Base-by-base conservation (phyloP, 2,329 filamentous ascomycete species). In the Fonsecaea multimorphosa region DNA sequence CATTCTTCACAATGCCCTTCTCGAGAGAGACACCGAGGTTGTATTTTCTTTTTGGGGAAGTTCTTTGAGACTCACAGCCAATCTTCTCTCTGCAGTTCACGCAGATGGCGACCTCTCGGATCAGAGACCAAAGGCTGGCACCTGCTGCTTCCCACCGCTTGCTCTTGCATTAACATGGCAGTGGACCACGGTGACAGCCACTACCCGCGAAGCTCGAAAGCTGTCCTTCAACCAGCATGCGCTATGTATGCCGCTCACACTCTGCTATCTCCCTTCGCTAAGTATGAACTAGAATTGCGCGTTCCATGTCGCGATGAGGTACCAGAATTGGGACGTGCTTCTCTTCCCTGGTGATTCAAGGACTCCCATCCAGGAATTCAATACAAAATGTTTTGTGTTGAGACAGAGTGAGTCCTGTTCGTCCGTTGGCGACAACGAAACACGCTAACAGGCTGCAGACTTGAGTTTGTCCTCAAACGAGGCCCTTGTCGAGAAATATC, bases 291-390 rank as follows among this genome's bases (percentile, higher is more conserved):
- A 14, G 53, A 16, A 9, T n/a, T 44, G n/a, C 19, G n/a, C n/a
- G 53, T 32, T 51, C 9, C 32, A 38, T 14, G 32, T 61, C 77
- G 83, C 72, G 68, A 96, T 96, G 92, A 88, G 92, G 65, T 96
- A 90, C 82, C 86, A 92, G 72, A 88, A 92, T 73, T 96, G 92
- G 92, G 92, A 96, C 73, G 85, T 95, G 62, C 86, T 96, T 51
- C 82, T 96, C 67, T 96, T 96, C 75, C 89, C 91, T 0, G 80
- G 81, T 77, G 84, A 85, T 67, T 87, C 84, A 72, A 88, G 87
- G 72, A 79, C 90, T 12, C 92, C 92, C 0, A 78, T 93, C 62
- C 91, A 91, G 76, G 92, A 96, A 78, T 96, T 95, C 83, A 89
- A 88, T 74, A 91, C 91, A 7, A 84, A 86, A 67, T 96, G 91